These are phyloP conservation scores for Aspergillus bombycis DNA, from an alignment of 2,329 filamentous ascomycete genomes.

Conservation along the genomic window DNA sequence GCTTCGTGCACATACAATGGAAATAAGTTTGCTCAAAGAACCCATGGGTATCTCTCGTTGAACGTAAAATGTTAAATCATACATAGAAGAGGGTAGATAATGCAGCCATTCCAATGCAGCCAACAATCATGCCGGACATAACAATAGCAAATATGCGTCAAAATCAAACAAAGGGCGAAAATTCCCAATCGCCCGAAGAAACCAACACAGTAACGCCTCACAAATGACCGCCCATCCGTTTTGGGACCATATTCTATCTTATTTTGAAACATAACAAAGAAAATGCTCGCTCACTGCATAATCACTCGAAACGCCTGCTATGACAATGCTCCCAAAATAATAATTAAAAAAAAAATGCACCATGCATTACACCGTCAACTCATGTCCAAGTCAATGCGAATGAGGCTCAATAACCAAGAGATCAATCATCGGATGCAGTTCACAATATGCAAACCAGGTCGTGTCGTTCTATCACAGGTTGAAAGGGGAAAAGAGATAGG, in stretches of 20 bases:
- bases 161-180: conserved; percentile 1
- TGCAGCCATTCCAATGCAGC: neutral
- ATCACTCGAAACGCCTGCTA: conserved; percentile 20
- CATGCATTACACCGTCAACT: conserved; percentile 28
- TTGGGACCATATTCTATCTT: conserved; percentile 6
- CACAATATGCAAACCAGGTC: conserved; percentile 20
- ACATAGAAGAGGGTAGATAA: conserved; percentile 6
- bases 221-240: conserved; percentile 3
- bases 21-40: conserved; percentile 5
- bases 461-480: conserved; percentile 18
- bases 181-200: neutral
- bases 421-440: conserved; percentile 19
- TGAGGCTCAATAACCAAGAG: conserved; percentile 14
- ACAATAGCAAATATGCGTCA: neutral
- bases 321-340: conserved; percentile 23
- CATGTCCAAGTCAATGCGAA: conserved; percentile 22
- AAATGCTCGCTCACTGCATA: conserved; percentile 23
- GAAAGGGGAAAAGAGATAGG: neutral
- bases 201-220: conserved; percentile 7
- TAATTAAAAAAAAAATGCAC: conserved; percentile 16
- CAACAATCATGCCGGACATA: neutral
- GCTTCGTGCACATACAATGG: neutral
- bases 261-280: conserved; percentile 10
- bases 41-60: conserved; percentile 19
- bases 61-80: conserved; percentile 6